phyloP scores from a whole-genome alignment of 1,284 basidiomycete species.

The Cutaneotrichosporon sp. region DNA sequence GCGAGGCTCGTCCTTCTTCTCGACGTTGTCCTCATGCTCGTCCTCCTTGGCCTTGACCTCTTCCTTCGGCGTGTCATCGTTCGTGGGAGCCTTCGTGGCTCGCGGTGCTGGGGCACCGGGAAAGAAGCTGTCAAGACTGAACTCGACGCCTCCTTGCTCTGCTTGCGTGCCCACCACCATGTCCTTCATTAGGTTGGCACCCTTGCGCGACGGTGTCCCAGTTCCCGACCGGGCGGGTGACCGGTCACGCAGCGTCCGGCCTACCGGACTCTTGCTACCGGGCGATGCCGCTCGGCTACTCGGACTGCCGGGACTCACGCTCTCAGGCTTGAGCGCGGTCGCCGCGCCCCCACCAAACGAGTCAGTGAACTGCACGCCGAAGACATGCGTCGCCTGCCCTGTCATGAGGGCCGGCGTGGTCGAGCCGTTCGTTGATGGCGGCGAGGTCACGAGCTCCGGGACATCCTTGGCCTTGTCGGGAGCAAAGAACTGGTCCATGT shows the following conservation, averaged over 20 bases:
- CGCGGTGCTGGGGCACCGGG: neutral
- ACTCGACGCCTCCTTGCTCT: neutral
- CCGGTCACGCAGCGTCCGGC: neutral
- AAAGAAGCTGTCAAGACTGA: constrained; percentile 4
- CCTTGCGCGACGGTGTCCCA: neutral
- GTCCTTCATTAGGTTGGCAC: constrained; percentile 6
- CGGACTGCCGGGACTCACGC: constrained; percentile 1
- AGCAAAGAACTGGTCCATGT: constrained; percentile 48
- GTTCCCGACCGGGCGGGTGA: neutral
- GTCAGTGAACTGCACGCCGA: constrained; percentile 51
- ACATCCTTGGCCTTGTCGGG: neutral
- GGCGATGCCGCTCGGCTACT: neutral
- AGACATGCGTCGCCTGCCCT: neutral
- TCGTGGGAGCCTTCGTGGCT: constrained; percentile 12
- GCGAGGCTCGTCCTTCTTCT: neutral
- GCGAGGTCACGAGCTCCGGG: neutral
- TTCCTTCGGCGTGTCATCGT: constrained; percentile 34
- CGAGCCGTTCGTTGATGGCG: neutral
- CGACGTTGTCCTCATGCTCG: neutral
- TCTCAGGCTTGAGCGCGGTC: neutral
- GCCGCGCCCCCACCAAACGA: constrained; percentile 27
- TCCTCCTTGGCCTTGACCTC: neutral
- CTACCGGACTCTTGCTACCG: neutral
- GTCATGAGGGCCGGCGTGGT: constrained; percentile 57
- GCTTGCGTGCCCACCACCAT: neutral